A percentile compares a stretch with the other conserved stretches of the same genome.
These are phyloP conservation scores for Kodamaea ohmeri DNA, from an alignment of 1,139 yeast genomes.

Conservation along the genomic window DNA sequence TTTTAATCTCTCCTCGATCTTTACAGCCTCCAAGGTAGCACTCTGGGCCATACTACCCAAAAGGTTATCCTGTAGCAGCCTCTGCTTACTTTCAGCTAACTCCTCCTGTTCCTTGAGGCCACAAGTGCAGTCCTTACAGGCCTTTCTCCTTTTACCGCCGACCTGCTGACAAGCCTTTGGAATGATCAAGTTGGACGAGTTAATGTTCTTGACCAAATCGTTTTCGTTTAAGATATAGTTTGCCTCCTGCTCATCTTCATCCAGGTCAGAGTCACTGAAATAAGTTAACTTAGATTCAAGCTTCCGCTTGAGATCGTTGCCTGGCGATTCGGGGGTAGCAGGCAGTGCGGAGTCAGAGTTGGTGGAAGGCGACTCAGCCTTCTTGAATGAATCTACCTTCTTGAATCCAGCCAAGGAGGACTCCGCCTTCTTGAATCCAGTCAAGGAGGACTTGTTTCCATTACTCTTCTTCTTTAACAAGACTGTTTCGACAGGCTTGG, in stretches of 20 bases:
- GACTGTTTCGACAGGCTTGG: conserved; percentile 32
- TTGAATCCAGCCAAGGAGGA: conserved; percentile 13
- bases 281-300: conserved; percentile 49
- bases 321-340: conserved; percentile 23
- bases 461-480: conserved; percentile 26
- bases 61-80: conserved; percentile 43
- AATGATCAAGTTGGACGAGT: conserved; percentile 33
- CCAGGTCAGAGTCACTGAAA: conserved; percentile 48
- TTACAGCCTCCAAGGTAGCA: conserved; percentile 53
- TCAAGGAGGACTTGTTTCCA: conserved; percentile 11
- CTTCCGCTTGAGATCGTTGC: conserved; percentile 33
- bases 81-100: conserved; percentile 48
- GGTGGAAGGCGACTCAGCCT: no score
- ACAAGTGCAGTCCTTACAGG: conserved; percentile 97
- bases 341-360: neutral
- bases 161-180: conserved; percentile 50
- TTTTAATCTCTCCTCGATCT: conserved; percentile 49
- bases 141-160: conserved; percentile 72
- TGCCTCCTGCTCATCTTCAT: conserved; percentile 38
- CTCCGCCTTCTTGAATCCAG: conserved; percentile 18
- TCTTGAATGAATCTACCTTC: conserved; percentile 17
- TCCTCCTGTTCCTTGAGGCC: conserved; percentile 85
- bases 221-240: conserved; percentile 40
- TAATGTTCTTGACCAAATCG: conserved; percentile 32
- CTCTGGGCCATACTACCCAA: conserved; percentile 49